These are phyloP conservation scores for Pythium biforme DNA, from an alignment of 352 stramenopile genomes.

Conservation along the genomic window DNA sequence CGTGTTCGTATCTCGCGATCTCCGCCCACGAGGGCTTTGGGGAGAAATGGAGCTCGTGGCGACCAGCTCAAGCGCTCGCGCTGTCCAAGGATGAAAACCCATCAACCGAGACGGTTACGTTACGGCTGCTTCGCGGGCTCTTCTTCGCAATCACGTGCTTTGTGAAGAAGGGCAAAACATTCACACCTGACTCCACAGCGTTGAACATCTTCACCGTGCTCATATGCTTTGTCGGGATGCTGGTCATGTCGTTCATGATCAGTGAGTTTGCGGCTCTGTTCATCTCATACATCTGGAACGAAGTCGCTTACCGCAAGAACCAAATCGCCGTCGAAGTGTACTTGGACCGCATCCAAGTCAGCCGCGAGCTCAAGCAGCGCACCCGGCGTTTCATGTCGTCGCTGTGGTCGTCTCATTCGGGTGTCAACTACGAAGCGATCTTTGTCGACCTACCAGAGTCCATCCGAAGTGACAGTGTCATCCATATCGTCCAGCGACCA, in stretches of 20 bases:
- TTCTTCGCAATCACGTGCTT: slow-evolving; percentile 30
- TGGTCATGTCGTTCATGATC: slow-evolving; percentile 80
- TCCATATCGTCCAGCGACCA: slow-evolving; percentile 17
- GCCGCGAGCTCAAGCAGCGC: slow-evolving; percentile 23
- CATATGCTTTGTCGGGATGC: slow-evolving; percentile 38
- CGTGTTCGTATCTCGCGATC: slow-evolving; percentile 50
- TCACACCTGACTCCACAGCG: slow-evolving; percentile 16
- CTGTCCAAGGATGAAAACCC: slow-evolving; percentile 32
- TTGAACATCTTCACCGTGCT: slow-evolving; percentile 24
- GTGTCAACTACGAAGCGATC: slow-evolving; percentile 24
- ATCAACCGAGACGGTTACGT: slow-evolving; percentile 30
- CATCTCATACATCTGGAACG: slow-evolving; percentile 32
- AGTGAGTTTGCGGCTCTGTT: slow-evolving; percentile 62
- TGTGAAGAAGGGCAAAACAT: slow-evolving; percentile 34
- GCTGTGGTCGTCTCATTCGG: slow-evolving; percentile 24
- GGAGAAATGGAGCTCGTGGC: slow-evolving; percentile 51
- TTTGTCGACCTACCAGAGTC: slow-evolving; percentile 25
- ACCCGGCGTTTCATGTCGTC: slow-evolving; percentile 25
- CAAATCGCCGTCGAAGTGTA: slow-evolving; percentile 63
- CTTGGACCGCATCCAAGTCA: slow-evolving; percentile 19
- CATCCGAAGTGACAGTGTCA: slow-evolving; percentile 16
- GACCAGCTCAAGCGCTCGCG: slow-evolving; percentile 37
- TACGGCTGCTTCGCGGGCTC: slow-evolving; percentile 30
- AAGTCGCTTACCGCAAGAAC: slow-evolving; percentile 61
- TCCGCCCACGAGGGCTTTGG: slow-evolving; percentile 41